Base-by-base conservation (phyloP, 2,329 filamentous ascomycete species). In the Phoma sp. region DNA sequence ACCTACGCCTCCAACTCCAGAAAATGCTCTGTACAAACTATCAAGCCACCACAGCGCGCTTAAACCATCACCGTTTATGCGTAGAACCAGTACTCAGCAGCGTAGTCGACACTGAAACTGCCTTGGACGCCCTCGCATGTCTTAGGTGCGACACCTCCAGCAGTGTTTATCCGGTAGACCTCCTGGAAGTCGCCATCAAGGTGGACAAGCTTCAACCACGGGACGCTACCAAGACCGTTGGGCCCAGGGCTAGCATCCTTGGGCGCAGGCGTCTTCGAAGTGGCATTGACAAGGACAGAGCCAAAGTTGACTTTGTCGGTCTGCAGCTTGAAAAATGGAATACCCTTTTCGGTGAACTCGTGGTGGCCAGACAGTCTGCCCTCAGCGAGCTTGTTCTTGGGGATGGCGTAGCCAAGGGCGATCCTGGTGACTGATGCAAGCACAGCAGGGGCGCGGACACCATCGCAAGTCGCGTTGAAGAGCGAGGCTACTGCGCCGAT, bases 401-500 rank as follows among this genome's bases (percentile, higher is more conserved):
- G 80, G 36, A 88, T 78, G 67, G 86, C 80, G 69, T 90, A 89
- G 68, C 86, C 81, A 49, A 96, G 82, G 1, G 88, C 85, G 52
- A 92, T 83, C 55, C 79, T 79, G 3, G 91, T 86, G 17, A 96
- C 81, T 49, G 82, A 74, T 59, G 80, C 71, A 34, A 93, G 80
- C 14, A 95, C 79, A 48, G 86, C 82, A 0, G 91, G 87, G 66
- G 87, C 87, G 62, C 84, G 80, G 34, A 89, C 82, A 6, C 89
- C 89, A 28, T 93, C 76, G 77, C 93, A 97, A 64, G 87, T 90
- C 54, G 87, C 90, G 77, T 97, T 92, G 86, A 90, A 97, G 66
- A 98, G 90, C 1, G 85, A 87, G 48, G 93, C 93, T 0, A 91
- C 71, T 47, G 93, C 93, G 59, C 93, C 93, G 42, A 81, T 75